phyloP scores from a whole-genome alignment of 768 basidiomycete species.

The Crucibulum laeve region DNA sequence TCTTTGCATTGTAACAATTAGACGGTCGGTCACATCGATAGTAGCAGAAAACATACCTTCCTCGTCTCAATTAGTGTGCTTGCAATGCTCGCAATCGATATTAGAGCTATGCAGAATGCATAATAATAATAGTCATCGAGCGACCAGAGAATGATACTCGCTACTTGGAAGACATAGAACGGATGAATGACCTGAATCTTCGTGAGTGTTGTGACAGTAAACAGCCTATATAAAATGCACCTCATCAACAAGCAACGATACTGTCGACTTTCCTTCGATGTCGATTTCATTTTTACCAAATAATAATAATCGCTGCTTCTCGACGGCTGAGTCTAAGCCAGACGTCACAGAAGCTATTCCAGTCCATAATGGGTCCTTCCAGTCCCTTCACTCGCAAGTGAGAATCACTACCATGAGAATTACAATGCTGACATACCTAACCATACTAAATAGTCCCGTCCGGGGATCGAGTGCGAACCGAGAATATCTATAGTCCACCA shows the following conservation, averaged over 20 bases:
- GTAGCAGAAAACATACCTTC: slow-evolving; percentile 48
- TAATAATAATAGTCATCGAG: slow-evolving; percentile 97
- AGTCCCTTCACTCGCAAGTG: slow-evolving; percentile 53
- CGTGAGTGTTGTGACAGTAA: slow-evolving; percentile 3
- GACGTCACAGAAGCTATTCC: slow-evolving; percentile 54
- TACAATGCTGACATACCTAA: slow-evolving; percentile 50
- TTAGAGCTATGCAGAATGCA: slow-evolving; percentile 93
- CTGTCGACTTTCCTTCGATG: slow-evolving; percentile 80
- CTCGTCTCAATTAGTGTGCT: slow-evolving; percentile 91
- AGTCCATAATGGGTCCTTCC: slow-evolving; percentile 81
- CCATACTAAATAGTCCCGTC: slow-evolving; percentile 76
- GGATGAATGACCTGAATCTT: slow-evolving; percentile 77
- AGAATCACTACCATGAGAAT: slow-evolving; percentile 1
- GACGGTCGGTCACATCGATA: slow-evolving; percentile 3
- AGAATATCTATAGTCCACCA: slow-evolving; percentile 91
- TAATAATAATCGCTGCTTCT: slow-evolving; percentile 63
- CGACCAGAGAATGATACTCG: slow-evolving; percentile 91
- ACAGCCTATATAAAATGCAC: slow-evolving; percentile 29
- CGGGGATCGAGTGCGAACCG: slow-evolving; percentile 84
- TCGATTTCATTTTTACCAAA: slow-evolving; percentile 89
- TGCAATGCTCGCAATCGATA: slow-evolving; percentile 77
- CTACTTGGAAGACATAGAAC: slow-evolving; percentile 98
- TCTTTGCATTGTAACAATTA: slow-evolving; percentile 37
- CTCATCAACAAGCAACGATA: slow-evolving; percentile 83
- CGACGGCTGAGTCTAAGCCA: slow-evolving; percentile 52